Conservation (phyloP, 2,329 filamentous ascomycete genomes). For the Colletotrichum musicola region DNA sequence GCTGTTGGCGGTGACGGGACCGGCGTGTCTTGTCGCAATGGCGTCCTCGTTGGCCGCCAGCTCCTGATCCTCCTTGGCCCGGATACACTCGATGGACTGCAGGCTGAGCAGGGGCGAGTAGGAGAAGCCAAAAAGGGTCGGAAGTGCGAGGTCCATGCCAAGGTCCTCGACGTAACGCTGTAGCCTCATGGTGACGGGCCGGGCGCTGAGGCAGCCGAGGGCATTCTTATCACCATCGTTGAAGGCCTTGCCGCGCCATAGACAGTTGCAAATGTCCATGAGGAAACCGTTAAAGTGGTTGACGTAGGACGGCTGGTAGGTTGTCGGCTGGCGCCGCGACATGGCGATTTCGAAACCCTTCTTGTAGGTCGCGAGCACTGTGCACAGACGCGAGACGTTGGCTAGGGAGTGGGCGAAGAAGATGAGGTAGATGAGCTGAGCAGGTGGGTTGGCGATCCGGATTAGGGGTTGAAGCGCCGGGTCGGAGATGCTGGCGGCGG, state of each 20-base stretch:
- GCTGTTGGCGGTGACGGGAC: conserved; percentile 78
- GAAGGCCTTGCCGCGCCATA: conserved; percentile 83
- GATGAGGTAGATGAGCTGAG: conserved; percentile 77
- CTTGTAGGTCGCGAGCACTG: conserved; percentile 80
- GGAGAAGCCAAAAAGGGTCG: conserved; percentile 68
- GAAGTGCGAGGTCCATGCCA: conserved; percentile 60
- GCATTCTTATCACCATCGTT: conserved; percentile 73
- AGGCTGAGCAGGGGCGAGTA: conserved; percentile 69
- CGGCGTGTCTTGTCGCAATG: conserved; percentile 67
- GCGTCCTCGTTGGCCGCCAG: conserved; percentile 51
- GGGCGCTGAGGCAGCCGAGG: conserved; percentile 65
- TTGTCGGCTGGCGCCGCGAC: conserved; percentile 46
- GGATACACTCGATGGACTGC: conserved; percentile 67
- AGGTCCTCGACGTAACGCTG: conserved; percentile 62
- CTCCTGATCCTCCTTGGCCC: conserved; percentile 69
- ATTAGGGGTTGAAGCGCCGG: conserved; percentile 64
- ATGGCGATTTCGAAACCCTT: conserved; percentile 77
- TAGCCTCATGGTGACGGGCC: conserved; percentile 58
- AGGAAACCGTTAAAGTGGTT: conserved; percentile 84
- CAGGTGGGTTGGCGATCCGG: conserved; percentile 76
- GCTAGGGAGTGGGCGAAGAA: conserved; percentile 74
- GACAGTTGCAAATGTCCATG: conserved; percentile 87
- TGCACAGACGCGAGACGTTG: conserved; percentile 76
- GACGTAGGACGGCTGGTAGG: conserved; percentile 71
- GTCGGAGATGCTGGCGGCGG: conserved; percentile 68